Percentiles rank a stretch among this genome's conserved stretches.
phyloP scores from a whole-genome alignment of 73 alveolate species.

The Durusdinium trenchii region DNA sequence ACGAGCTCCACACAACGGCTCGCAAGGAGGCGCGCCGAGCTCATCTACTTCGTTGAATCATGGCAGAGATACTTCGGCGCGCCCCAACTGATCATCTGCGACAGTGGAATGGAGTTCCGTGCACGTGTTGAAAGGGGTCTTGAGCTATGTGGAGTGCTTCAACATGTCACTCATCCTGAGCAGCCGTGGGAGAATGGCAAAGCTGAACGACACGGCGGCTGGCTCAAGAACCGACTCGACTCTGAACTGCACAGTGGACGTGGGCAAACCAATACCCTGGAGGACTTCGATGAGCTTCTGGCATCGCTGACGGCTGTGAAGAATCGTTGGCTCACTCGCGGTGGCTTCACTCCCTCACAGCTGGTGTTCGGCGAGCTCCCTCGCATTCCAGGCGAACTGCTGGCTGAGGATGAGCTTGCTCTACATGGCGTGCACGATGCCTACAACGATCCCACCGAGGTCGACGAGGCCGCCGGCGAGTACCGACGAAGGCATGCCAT shows the following conservation, averaged over 20 bases:
- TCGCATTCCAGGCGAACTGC: background rate
- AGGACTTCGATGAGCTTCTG: slow-evolving; percentile 5
- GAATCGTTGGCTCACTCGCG: background rate
- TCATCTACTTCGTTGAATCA: background rate
- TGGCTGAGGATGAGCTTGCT: background rate
- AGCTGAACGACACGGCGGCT: slow-evolving; percentile 22
- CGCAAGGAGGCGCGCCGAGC: background rate
- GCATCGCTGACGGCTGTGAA: background rate
- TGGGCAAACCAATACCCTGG: background rate
- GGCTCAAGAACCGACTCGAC: slow-evolving; percentile 1
- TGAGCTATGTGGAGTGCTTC: background rate
- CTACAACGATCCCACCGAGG: background rate
- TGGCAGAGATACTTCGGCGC: background rate
- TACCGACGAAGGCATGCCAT: background rate
- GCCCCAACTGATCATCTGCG: background rate
- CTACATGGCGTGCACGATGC: background rate
- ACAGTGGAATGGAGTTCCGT: background rate
- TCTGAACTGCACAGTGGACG: background rate
- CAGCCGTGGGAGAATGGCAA: background rate
- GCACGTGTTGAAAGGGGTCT: background rate
- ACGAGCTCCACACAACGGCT: background rate
- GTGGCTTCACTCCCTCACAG: slow-evolving; percentile 18
- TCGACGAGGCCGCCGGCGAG: background rate
- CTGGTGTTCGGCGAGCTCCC: slow-evolving; percentile 50
- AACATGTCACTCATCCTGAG: background rate